Percentiles rank a stretch among this genome's conserved stretches.
Conservation (phyloP, 164 flowering plant genomes). For the Berberis vulgaris region DNA sequence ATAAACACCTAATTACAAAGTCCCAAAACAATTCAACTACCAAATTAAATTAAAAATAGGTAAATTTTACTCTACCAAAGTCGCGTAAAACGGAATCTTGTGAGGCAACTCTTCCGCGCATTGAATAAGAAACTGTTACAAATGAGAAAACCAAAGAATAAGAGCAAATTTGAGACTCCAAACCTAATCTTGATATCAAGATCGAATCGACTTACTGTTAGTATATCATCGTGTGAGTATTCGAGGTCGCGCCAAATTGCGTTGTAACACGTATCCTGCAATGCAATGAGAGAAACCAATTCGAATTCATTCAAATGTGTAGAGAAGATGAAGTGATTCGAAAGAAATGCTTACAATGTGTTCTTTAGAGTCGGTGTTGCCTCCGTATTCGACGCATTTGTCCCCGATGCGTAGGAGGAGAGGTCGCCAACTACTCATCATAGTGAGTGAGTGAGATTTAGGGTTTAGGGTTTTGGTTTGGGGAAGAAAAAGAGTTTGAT, state of each 20-base stretch:
- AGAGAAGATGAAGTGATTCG: background rate
- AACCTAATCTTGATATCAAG: background rate
- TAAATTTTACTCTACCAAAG: slow-evolving; percentile 50
- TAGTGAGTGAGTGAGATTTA: background rate
- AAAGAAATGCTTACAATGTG: slow-evolving; percentile 56
- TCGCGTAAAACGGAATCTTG: slow-evolving; percentile 85
- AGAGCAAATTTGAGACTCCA: background rate
- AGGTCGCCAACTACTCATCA: slow-evolving; percentile 65
- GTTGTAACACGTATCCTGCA: slow-evolving; percentile 76
- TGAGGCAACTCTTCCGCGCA: slow-evolving; percentile 94
- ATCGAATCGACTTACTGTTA: slow-evolving; percentile 27
- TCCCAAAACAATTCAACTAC: background rate
- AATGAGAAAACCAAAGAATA: background rate
- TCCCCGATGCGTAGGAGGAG: slow-evolving; percentile 86
- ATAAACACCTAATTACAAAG: background rate
- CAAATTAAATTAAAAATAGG: background rate
- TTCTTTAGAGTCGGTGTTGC: slow-evolving; percentile 66
- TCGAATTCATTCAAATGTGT: background rate
- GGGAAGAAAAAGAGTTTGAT: background rate
- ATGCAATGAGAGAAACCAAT: background rate
- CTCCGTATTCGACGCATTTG: slow-evolving; percentile 73
- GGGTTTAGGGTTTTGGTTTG: slow-evolving; percentile 8
- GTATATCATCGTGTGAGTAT: slow-evolving; percentile 46
- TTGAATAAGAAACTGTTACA: slow-evolving; percentile 67
- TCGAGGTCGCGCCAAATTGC: slow-evolving; percentile 71